A percentile compares a stretch with the other conserved stretches of the same genome.
phyloP scores from a whole-genome alignment of 1,284 basidiomycete species.

The Ceratobasidium sp. region DNA sequence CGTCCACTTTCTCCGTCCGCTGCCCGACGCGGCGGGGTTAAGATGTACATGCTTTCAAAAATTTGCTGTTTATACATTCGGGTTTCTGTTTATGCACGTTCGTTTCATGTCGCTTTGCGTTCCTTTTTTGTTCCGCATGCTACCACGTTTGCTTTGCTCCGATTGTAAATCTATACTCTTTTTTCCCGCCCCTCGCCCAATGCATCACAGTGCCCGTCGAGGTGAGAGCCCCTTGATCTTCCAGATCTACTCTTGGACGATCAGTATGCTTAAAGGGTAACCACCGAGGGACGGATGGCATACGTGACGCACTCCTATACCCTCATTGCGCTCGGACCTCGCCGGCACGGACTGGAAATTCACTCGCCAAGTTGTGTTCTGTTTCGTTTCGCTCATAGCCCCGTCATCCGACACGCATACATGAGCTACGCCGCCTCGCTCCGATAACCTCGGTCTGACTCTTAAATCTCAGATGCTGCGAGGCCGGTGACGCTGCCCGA shows the following conservation, averaged over 20 bases:
- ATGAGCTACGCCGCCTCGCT: background rate
- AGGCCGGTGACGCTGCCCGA: slow-evolving; percentile 1
- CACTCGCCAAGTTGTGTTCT: background rate
- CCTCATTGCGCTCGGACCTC: slow-evolving; percentile 37
- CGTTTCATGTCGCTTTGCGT: slow-evolving; percentile 2
- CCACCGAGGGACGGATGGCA: slow-evolving; percentile 9
- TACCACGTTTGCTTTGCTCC: background rate
- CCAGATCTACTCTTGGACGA: slow-evolving; percentile 3
- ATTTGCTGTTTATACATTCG: slow-evolving; percentile 31
- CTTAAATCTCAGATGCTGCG: slow-evolving; percentile 10
- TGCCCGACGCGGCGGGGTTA: slow-evolving; percentile 16
- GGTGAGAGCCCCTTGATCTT: slow-evolving; percentile 7
- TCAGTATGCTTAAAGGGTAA: background rate
- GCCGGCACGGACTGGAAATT: background rate
- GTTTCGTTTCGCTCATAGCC: background rate
- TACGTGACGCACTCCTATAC: slow-evolving; percentile 17
- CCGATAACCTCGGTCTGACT: background rate
- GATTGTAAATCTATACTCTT: background rate
- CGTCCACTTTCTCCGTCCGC: background rate
- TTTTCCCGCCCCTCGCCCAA: background rate
- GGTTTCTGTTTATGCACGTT: slow-evolving; percentile 4
- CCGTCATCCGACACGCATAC: slow-evolving; percentile 13
- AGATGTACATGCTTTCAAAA: slow-evolving; percentile 23
- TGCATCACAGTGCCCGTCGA: slow-evolving; percentile 1
- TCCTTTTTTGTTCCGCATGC: background rate